Percentiles rank a stretch among this genome's conserved stretches.
These are phyloP conservation scores for Adiantum capillusveneris DNA, from an alignment of 75 land plant genomes.

Conservation along the genomic window DNA sequence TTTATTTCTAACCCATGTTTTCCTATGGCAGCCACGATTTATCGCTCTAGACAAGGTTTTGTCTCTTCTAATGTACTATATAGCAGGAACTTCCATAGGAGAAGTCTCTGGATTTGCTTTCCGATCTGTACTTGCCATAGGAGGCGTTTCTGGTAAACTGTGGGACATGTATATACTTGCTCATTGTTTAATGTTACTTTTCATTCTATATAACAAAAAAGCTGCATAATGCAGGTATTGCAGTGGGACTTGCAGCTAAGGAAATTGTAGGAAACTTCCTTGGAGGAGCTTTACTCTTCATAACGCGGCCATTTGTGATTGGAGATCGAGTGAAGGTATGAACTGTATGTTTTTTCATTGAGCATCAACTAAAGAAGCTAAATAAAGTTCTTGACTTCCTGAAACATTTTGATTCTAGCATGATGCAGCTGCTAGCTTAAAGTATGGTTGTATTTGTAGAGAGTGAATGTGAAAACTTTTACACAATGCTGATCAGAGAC, in stretches of 20 bases:
- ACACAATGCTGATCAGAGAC: too few relatives aligned
- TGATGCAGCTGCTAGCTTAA: too few relatives aligned
- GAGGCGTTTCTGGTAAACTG: conserved; percentile 33
- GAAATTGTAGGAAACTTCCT: conserved; percentile 23
- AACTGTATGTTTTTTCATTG: too few relatives aligned
- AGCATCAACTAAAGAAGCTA: too few relatives aligned
- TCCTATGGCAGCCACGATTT: conserved; percentile 19
- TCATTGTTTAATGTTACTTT: too few relatives aligned
- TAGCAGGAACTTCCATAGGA: conserved; percentile 20
- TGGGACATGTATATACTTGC: too few relatives aligned
- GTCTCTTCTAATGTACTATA: conserved; percentile 16
- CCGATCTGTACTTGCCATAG: conserved; percentile 27
- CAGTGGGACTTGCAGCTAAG: conserved; percentile 28
- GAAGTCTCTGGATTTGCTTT: conserved; percentile 20
- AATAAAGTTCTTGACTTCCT: too few relatives aligned
- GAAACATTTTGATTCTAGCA: too few relatives aligned
- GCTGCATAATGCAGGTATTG: conserved; percentile 15
- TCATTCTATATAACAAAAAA: too few relatives aligned
- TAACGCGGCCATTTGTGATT: conserved; percentile 30
- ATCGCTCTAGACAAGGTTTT: conserved; percentile 21
- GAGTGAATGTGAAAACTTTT: too few relatives aligned
- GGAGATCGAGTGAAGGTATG: conserved; percentile 27
- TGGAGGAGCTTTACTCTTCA: conserved; percentile 23
- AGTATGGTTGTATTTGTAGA: too few relatives aligned
- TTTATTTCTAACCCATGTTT: too few relatives aligned